phyloP scores from a whole-genome alignment of 495 filamentous ascomycete genomes.

The Xylaria castorea region DNA sequence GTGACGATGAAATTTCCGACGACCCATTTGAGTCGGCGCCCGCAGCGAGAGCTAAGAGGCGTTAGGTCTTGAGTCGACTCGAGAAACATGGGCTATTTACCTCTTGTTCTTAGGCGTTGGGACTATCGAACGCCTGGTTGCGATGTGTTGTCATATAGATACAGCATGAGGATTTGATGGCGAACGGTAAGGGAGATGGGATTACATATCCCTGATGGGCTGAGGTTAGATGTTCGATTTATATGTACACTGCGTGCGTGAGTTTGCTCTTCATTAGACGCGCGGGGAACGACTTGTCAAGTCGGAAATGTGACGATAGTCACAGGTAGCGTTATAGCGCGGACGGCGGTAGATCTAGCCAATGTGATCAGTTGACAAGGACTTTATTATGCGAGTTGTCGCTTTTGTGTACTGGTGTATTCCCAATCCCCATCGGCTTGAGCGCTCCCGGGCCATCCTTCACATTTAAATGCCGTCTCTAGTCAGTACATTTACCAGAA shows the following conservation, averaged over 20 bases:
- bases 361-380: neutral
- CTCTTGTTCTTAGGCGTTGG: neutral
- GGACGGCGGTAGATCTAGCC: neutral
- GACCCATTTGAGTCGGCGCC: slow-evolving; percentile 78
- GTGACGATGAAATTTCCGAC: slow-evolving; percentile 79
- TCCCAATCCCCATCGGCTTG: neutral
- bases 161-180: neutral
- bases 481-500: neutral
- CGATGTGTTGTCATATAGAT: neutral
- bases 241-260: neutral
- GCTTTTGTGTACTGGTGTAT: neutral
- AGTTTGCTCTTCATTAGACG: neutral
- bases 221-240: neutral
- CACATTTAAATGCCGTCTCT: neutral
- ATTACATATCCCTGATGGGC: neutral
- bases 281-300: neutral
- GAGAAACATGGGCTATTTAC: neutral
- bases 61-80: slow-evolving; percentile 14
- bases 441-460: neutral
- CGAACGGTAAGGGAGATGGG: neutral
- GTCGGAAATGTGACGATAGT: neutral
- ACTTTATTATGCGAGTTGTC: neutral
- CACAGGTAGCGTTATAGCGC: neutral
- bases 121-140: neutral
- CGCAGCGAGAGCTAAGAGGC: slow-evolving; percentile 38